Percentiles rank a stretch among this genome's conserved stretches.
These are phyloP conservation scores for Populus simonii DNA, from an alignment of 345 rosid genomes.

Conservation along the genomic window DNA sequence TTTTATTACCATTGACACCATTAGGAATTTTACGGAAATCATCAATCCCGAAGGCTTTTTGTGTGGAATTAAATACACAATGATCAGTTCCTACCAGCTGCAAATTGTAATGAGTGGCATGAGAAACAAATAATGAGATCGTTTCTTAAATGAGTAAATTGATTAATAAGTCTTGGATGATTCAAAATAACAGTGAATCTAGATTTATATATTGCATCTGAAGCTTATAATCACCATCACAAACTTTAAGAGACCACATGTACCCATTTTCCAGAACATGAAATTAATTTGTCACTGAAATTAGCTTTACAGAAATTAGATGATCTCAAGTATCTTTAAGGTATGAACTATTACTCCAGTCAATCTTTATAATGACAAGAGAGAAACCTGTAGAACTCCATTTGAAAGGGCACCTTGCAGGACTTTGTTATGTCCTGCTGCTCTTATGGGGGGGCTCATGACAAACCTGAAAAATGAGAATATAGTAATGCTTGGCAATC, in stretches of 20 bases:
- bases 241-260: neutral
- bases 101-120: constrained; percentile 22
- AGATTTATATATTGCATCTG: neutral
- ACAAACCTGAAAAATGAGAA: constrained; percentile 62
- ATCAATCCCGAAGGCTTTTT: constrained; percentile 75
- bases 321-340: neutral
- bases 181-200: neutral
- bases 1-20: constrained; percentile 80
- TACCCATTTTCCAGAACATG: neutral
- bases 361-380: constrained; percentile 3
- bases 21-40: constrained; percentile 94
- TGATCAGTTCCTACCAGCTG: constrained; percentile 99
- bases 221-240: neutral
- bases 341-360: neutral
- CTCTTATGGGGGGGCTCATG: constrained; percentile 96
- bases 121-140: constrained; percentile 8
- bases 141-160: neutral
- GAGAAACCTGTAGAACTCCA: constrained; percentile 83
- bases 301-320: neutral
- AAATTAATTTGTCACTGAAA: neutral
- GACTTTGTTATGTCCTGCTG: constrained; percentile 81
- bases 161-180: neutral
- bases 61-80: constrained; percentile 77
- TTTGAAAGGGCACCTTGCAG: constrained; percentile 87
- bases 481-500: constrained; percentile 5